A percentile compares a stretch with the other conserved stretches of the same genome.
Conservation (phyloP, 1,139 yeast species). For the Candida tropicalis region DNA sequence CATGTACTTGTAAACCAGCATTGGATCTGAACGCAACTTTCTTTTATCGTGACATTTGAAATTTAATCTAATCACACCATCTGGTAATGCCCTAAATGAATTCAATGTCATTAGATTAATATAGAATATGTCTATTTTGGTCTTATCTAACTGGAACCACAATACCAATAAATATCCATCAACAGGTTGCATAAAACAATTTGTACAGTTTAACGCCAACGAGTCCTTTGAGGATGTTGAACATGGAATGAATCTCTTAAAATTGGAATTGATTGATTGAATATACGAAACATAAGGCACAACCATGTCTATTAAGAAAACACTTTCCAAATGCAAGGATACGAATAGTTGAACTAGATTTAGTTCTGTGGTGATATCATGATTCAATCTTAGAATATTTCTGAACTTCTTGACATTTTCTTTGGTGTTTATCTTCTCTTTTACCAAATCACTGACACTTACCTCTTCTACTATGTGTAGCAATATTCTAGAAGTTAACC, state of each 20-base stretch:
- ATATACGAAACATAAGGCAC: constrained; percentile 16
- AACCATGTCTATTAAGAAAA: constrained; percentile 10
- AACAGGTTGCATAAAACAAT: constrained; percentile 20
- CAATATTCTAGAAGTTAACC: constrained; percentile 12
- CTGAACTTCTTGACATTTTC: constrained; percentile 9
- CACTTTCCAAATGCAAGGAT: constrained; percentile 4
- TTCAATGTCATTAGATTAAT: constrained; percentile 17
- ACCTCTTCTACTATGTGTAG: constrained; percentile 3
- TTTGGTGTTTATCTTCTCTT: constrained; percentile 5
- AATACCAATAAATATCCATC: constrained; percentile 16
- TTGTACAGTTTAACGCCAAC: constrained; percentile 1
- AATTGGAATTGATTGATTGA: constrained; percentile 16
- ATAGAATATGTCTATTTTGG: constrained; percentile 14
- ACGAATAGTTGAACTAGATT: constrained; percentile 13
- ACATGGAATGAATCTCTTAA: constrained; percentile 20
- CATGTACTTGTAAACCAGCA: constrained; percentile 10
- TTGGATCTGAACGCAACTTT: constrained; percentile 11
- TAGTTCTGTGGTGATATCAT: constrained; percentile 17
- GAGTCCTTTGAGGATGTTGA: constrained; percentile 7
- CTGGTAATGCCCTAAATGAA: constrained; percentile 14
- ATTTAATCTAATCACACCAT: constrained; percentile 13
- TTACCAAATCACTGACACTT: neutral
- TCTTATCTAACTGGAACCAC: constrained; percentile 16
- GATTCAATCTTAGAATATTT: constrained; percentile 11
- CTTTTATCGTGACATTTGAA: constrained; percentile 13